Evolutionary conservation across 2,329 filamentous ascomycete species (phyloP).

Genomic region (Westerdykella ornata): DNA sequence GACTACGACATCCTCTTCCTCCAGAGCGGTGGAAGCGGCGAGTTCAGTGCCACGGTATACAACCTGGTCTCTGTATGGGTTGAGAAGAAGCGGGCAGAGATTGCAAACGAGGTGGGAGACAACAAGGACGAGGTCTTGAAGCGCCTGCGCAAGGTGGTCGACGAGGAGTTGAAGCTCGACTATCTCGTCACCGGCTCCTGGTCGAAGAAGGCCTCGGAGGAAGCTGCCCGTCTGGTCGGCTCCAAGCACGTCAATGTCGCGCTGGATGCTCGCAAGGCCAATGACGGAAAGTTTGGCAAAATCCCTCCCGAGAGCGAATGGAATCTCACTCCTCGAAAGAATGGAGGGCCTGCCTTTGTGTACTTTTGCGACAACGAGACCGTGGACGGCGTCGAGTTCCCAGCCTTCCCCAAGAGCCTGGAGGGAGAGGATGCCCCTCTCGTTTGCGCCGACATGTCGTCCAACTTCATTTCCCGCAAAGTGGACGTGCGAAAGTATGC

Average conservation of each 20-base stretch:
- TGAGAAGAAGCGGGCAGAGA: constrained; percentile 55
- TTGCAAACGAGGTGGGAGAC: constrained; percentile 50
- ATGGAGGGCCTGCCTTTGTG: constrained; percentile 56
- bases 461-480: constrained; percentile 79
- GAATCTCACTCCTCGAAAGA: constrained; percentile 59
- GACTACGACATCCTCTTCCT: constrained; percentile 86
- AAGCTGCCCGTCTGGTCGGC: constrained; percentile 72
- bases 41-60: constrained; percentile 78
- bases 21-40: constrained; percentile 76
- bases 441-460: constrained; percentile 88
- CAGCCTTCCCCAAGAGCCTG: constrained; percentile 60
- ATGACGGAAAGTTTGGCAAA: constrained; percentile 75
- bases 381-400: constrained; percentile 88
- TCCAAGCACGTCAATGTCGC: constrained; percentile 74
- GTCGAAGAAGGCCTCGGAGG: constrained; percentile 82
- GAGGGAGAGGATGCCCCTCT: constrained; percentile 59
- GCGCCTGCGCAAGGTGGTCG: constrained; percentile 57
- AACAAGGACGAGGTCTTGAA: constrained; percentile 53
- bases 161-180: constrained; percentile 70
- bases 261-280: constrained; percentile 55
- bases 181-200: constrained; percentile 88
- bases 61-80: constrained; percentile 83
- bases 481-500: constrained; percentile 75
- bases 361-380: constrained; percentile 96
- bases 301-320: constrained; percentile 74